Evolutionary conservation across 495 filamentous ascomycete genomes (phyloP).

Genomic region (Pseudevernia furfuracea): DNA sequence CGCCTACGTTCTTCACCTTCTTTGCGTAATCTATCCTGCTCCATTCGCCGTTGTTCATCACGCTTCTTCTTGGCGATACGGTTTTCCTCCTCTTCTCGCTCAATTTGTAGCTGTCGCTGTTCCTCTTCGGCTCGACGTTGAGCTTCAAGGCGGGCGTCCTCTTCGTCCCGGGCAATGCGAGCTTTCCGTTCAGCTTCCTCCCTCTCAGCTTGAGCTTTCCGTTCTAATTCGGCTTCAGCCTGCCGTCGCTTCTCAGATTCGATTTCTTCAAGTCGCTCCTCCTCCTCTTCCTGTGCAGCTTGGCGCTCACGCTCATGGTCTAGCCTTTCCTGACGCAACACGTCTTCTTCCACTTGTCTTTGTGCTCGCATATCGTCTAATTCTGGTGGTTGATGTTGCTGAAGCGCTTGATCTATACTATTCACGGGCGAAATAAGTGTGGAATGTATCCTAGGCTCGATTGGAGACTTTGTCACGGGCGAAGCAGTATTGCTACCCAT

Average conservation of each 20-base stretch:
- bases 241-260: slow-evolving; percentile 28
- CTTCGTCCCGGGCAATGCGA: slow-evolving; percentile 40
- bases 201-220: slow-evolving; percentile 36
- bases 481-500: slow-evolving; percentile 26
- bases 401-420: slow-evolving; percentile 22
- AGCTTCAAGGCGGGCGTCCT: slow-evolving; percentile 30
- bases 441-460: slow-evolving; percentile 8
- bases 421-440: slow-evolving; percentile 16
- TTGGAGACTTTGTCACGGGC: slow-evolving; percentile 21
- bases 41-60: slow-evolving; percentile 45
- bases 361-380: slow-evolving; percentile 20
- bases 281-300: slow-evolving; percentile 16
- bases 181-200: slow-evolving; percentile 36
- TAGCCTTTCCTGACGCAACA: slow-evolving; percentile 13
- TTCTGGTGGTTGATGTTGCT: slow-evolving; percentile 14
- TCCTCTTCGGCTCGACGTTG: slow-evolving; percentile 25
- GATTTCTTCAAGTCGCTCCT: slow-evolving; percentile 24
- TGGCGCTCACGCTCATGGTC: slow-evolving; percentile 13
- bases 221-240: slow-evolving; percentile 36
- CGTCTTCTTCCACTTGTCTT: slow-evolving; percentile 19
- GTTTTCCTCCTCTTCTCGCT: slow-evolving; percentile 43
- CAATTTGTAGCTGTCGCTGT: slow-evolving; percentile 21
- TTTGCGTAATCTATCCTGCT: slow-evolving; percentile 43
- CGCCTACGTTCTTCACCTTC: slow-evolving; percentile 54
- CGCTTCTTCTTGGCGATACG: slow-evolving; percentile 46